These are phyloP conservation scores for Capronia americana DNA, from an alignment of 2,329 filamentous ascomycete genomes.

Conservation along the genomic window DNA sequence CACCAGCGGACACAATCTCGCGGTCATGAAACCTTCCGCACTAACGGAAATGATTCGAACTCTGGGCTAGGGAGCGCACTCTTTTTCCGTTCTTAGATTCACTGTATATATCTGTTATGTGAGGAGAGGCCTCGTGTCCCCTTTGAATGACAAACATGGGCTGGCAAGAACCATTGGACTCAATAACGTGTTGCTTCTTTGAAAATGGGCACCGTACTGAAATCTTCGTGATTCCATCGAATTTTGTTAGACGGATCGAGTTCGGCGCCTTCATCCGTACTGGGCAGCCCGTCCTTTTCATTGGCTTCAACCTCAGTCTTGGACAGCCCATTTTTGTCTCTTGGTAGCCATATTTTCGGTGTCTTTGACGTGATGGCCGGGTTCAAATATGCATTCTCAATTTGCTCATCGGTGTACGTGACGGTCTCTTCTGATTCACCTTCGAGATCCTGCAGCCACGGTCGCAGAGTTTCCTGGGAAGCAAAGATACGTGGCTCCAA, in stretches of 20 bases:
- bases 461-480: slow-evolving; percentile 34
- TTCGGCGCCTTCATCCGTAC: slow-evolving; percentile 77
- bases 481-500: slow-evolving; percentile 47
- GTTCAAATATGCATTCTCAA: slow-evolving; percentile 73
- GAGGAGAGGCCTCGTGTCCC: background rate
- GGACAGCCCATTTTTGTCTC: slow-evolving; percentile 75
- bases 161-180: background rate
- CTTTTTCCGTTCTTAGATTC: background rate
- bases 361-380: slow-evolving; percentile 69
- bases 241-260: slow-evolving; percentile 72
- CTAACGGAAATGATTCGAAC: no score
- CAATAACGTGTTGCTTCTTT: slow-evolving; percentile 37
- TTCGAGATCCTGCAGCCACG: slow-evolving; percentile 52
- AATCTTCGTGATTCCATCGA: slow-evolving; percentile 62
- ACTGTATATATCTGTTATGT: background rate
- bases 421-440: slow-evolving; percentile 71
- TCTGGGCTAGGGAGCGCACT: background rate
- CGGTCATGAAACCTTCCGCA: background rate
- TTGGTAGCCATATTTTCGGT: slow-evolving; percentile 81
- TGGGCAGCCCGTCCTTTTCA: slow-evolving; percentile 71
- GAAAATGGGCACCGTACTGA: slow-evolving; percentile 39
- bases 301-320: slow-evolving; percentile 81
- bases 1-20: background rate
- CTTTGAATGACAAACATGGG: background rate
- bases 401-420: slow-evolving; percentile 68